phyloP scores from a whole-genome alignment of 352 stramenopile genomes.

The Phytophthora kernoviae region DNA sequence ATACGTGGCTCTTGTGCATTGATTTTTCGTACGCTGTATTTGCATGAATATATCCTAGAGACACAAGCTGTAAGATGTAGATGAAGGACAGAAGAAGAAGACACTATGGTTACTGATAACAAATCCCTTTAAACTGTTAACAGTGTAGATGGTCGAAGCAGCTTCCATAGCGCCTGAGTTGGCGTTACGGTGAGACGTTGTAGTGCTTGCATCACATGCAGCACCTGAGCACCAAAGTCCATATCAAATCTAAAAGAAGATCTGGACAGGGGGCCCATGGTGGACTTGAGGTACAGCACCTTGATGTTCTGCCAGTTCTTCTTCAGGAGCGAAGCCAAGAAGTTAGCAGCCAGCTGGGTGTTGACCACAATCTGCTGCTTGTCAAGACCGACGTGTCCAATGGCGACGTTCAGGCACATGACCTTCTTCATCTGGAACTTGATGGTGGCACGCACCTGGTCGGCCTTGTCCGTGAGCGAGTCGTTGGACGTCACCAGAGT shows the following conservation, averaged over 20 bases:
- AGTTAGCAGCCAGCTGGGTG: slow-evolving; percentile 98
- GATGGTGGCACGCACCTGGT: slow-evolving; percentile 98
- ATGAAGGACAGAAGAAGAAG: background rate
- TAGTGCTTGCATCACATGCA: slow-evolving; percentile 1
- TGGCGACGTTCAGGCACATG: slow-evolving; percentile 99
- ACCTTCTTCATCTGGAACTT: slow-evolving; percentile 99
- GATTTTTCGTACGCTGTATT: too few species aligned
- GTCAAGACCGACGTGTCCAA: slow-evolving; percentile 96
- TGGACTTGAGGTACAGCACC: slow-evolving; percentile 99
- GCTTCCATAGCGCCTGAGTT: slow-evolving; percentile 30
- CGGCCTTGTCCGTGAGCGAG: slow-evolving; percentile 98
- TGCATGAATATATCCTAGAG: too few species aligned
- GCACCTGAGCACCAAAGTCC: background rate
- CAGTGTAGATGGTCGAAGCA: slow-evolving; percentile 38
- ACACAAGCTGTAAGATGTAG: too few species aligned
- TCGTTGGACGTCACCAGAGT: slow-evolving; percentile 95
- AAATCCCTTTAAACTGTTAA: slow-evolving; percentile 56
- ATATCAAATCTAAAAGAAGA: slow-evolving; percentile 96
- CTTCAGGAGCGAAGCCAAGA: slow-evolving; percentile 99
- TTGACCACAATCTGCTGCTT: slow-evolving; percentile 98
- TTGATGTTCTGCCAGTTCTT: slow-evolving; percentile 99
- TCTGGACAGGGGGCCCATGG: slow-evolving; percentile 98
- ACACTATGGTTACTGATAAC: slow-evolving; percentile 17
- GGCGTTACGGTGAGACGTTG: slow-evolving; percentile 37
- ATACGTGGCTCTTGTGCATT: slow-evolving; percentile 18